A percentile compares a stretch with the other conserved stretches of the same genome.
These are phyloP conservation scores for Malus sieversii DNA, from an alignment of 306 rosid genomes.

Conservation along the genomic window DNA sequence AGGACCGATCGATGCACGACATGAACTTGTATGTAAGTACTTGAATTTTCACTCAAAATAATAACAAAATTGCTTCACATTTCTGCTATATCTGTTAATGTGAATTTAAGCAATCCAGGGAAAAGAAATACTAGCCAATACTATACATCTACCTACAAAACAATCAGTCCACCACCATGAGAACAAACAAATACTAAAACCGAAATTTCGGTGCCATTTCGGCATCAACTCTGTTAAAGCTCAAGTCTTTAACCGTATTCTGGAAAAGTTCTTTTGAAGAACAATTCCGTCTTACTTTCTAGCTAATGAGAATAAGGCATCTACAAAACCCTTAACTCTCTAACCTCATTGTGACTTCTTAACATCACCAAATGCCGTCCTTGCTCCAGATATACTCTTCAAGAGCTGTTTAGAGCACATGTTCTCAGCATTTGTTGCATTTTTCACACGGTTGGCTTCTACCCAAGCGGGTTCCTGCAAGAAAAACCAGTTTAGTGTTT, in stretches of 20 bases:
- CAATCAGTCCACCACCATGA: neutral
- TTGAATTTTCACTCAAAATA: neutral
- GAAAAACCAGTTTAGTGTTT: neutral
- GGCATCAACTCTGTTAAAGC: neutral
- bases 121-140: neutral
- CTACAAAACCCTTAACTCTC: neutral
- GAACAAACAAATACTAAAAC: neutral
- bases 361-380: constrained; percentile 6
- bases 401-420: constrained; percentile 71
- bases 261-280: no score
- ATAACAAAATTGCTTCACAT: neutral
- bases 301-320: neutral
- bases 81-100: neutral
- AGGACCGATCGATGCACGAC: neutral
- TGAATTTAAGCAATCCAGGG: neutral
- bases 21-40: neutral
- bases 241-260: neutral
- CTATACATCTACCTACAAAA: neutral
- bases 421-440: constrained; percentile 58
- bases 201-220: neutral
- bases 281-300: neutral
- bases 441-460: constrained; percentile 64
- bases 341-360: constrained; percentile 24
- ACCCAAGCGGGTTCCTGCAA: constrained; percentile 99
- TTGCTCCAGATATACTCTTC: constrained; percentile 58